Conservation (phyloP, 2,329 filamentous ascomycete species). For the Beauveria sp. region DNA sequence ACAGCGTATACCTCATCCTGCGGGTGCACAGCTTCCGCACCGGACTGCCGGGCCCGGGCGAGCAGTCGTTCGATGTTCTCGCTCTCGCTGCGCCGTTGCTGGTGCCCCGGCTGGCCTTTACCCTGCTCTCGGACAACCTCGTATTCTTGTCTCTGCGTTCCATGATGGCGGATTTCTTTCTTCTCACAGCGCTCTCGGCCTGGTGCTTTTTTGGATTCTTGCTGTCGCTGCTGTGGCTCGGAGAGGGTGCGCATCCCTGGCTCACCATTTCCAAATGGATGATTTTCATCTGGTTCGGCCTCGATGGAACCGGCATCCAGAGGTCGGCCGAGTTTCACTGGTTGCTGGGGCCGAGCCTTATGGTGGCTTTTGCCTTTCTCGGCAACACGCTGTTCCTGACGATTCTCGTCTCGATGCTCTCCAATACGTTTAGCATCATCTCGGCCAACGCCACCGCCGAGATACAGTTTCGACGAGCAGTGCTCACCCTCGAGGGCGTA, state of each 20-base stretch:
- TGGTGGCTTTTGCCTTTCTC: slow-evolving; percentile 78
- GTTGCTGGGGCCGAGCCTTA: slow-evolving; percentile 69
- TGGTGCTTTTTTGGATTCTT: slow-evolving; percentile 84
- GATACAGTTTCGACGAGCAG: slow-evolving; percentile 73
- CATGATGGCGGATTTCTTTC: slow-evolving; percentile 82
- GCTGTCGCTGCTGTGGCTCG: slow-evolving; percentile 71
- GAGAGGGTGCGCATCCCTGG: slow-evolving; percentile 49
- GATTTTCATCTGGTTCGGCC: slow-evolving; percentile 87
- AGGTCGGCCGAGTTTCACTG: slow-evolving; percentile 64
- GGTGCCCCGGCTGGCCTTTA: slow-evolving; percentile 73
- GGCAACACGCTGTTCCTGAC: slow-evolving; percentile 87
- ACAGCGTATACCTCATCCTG: slow-evolving; percentile 58
- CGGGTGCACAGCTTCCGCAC: slow-evolving; percentile 57
- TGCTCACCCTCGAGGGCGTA: slow-evolving; percentile 77
- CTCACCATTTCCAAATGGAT: slow-evolving; percentile 80
- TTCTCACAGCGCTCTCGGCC: slow-evolving; percentile 63
- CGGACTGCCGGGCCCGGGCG: slow-evolving; percentile 39
- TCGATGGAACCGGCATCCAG: slow-evolving; percentile 63
- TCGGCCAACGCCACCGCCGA: slow-evolving; percentile 72
- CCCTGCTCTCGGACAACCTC: slow-evolving; percentile 74
- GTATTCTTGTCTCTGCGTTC: slow-evolving; percentile 73
- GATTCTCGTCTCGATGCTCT: slow-evolving; percentile 79
- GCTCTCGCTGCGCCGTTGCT: slow-evolving; percentile 71
- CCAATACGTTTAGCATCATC: slow-evolving; percentile 75
- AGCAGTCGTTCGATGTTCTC: slow-evolving; percentile 71